Conservation (phyloP, 768 basidiomycete genomes). For the Tubosaeta brunneosetosa region DNA sequence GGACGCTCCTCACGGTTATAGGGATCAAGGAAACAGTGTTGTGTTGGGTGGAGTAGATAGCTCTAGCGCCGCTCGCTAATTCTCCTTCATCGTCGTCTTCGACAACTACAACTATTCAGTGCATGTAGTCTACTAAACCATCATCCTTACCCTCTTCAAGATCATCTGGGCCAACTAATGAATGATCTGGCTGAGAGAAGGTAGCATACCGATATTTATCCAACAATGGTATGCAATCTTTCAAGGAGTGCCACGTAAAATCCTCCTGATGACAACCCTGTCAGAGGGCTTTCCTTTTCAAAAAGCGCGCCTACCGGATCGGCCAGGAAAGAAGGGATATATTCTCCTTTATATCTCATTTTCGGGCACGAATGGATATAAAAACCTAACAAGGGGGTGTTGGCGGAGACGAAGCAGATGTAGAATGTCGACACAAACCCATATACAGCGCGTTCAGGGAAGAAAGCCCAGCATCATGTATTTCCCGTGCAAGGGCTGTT, state of each 20-base stretch:
- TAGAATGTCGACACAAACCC: slow-evolving; percentile 51
- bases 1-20: slow-evolving; percentile 18
- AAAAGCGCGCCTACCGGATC: slow-evolving; percentile 61
- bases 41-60: slow-evolving; percentile 21
- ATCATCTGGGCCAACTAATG: slow-evolving; percentile 33
- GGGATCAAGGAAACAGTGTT: slow-evolving; percentile 23
- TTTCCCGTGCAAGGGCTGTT: slow-evolving; percentile 66
- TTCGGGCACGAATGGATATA: slow-evolving; percentile 91
- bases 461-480: slow-evolving; percentile 61
- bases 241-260: slow-evolving; percentile 70
- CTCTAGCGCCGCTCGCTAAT: slow-evolving; percentile 18
- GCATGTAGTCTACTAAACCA: not conserved
- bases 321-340: slow-evolving; percentile 77
- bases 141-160: slow-evolving; percentile 22
- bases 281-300: slow-evolving; percentile 2
- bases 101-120: slow-evolving; percentile 16
- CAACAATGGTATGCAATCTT: slow-evolving; percentile 54
- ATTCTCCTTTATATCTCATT: slow-evolving; percentile 97
- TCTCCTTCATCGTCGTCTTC: slow-evolving; percentile 14
- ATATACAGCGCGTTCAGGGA: slow-evolving; percentile 75
- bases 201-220: slow-evolving; percentile 64
- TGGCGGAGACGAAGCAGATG: not conserved
- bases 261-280: slow-evolving; percentile 50
- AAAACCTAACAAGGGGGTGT: slow-evolving; percentile 52
- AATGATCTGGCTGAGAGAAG: slow-evolving; percentile 63